Evolutionary conservation across 768 basidiomycete species (phyloP).

Genomic region (Mrakia frigida): DNA sequence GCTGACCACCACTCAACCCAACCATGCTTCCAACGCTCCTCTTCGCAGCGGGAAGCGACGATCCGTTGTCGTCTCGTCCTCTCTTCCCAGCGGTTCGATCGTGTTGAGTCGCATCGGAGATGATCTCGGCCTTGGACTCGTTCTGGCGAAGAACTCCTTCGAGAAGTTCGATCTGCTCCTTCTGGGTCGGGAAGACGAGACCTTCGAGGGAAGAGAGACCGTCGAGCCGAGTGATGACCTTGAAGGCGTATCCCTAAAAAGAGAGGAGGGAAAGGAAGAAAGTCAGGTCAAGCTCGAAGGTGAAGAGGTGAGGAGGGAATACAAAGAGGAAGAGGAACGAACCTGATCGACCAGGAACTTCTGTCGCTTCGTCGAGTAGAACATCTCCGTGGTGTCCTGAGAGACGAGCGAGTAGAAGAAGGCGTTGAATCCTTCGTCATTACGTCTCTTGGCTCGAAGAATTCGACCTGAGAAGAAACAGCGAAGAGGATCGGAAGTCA

Average conservation of each 20-base stretch:
- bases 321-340: not conserved
- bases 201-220: conserved; percentile 79
- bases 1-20: conserved; percentile 43
- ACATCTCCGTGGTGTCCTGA: conserved; percentile 99
- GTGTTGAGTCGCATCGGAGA: conserved; percentile 62
- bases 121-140: conserved; percentile 83
- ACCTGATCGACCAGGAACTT: conserved; percentile 95
- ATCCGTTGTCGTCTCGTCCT: conserved; percentile 28
- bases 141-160: conserved; percentile 84
- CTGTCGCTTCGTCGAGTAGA: conserved; percentile 96
- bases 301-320: not conserved
- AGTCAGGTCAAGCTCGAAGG: not conserved
- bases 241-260: conserved; percentile 81
- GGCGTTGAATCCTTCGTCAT: conserved; percentile 99
- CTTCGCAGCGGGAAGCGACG: conserved; percentile 37
- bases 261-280: not conserved
- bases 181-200: conserved; percentile 82
- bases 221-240: conserved; percentile 96
- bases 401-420: conserved; percentile 99
- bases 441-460: conserved; percentile 89
- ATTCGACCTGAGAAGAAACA: conserved; percentile 64
- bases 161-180: conserved; percentile 95
- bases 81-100: conserved; percentile 55
- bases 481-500: not conserved
- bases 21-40: conserved; percentile 42